Percentiles rank a stretch among this genome's conserved stretches.
Evolutionary conservation across 768 basidiomycete genomes (phyloP).

Genomic region (Mycena leptocephala): DNA sequence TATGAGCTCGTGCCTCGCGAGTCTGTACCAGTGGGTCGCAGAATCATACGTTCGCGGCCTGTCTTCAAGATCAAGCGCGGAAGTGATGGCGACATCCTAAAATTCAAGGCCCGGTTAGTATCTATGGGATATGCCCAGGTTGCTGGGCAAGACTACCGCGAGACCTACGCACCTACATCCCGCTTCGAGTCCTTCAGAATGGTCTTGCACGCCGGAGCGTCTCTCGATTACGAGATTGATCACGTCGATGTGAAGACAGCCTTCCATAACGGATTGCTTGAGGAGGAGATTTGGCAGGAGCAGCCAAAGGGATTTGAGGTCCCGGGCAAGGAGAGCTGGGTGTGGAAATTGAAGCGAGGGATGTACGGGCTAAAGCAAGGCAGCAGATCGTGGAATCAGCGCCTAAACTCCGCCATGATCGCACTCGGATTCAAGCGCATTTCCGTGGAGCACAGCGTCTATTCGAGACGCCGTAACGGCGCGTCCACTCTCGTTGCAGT

Average conservation of each 20-base stretch:
- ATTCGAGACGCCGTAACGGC: neutral
- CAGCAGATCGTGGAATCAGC: slow-evolving; percentile 37
- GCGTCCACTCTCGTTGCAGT: slow-evolving; percentile 28
- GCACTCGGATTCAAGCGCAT: slow-evolving; percentile 30
- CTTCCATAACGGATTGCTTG: slow-evolving; percentile 9
- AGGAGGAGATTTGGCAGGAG: slow-evolving; percentile 1
- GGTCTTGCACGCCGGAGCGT: slow-evolving; percentile 24
- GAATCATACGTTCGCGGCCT: neutral
- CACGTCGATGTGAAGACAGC: slow-evolving; percentile 6
- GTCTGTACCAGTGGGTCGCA: neutral
- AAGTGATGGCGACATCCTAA: slow-evolving; percentile 5
- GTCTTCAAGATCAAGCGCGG: slow-evolving; percentile 17
- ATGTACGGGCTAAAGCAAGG: slow-evolving; percentile 19
- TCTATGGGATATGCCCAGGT: slow-evolving; percentile 14
- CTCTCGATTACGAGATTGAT: slow-evolving; percentile 10
- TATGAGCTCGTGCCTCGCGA: slow-evolving; percentile 11
- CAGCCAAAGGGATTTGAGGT: slow-evolving; percentile 19
- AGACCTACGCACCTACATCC: slow-evolving; percentile 6
- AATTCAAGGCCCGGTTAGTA: slow-evolving; percentile 10
- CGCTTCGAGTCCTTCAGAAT: slow-evolving; percentile 7
- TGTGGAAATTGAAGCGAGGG: slow-evolving; percentile 16
- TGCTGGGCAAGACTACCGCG: neutral
- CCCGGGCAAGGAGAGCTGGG: slow-evolving; percentile 7
- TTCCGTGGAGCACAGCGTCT: slow-evolving; percentile 39
- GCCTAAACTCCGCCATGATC: slow-evolving; percentile 12